A percentile compares a stretch with the other conserved stretches of the same genome.
Evolutionary conservation across 768 basidiomycete genomes (phyloP).

Genomic region (Suillus decipiens): DNA sequence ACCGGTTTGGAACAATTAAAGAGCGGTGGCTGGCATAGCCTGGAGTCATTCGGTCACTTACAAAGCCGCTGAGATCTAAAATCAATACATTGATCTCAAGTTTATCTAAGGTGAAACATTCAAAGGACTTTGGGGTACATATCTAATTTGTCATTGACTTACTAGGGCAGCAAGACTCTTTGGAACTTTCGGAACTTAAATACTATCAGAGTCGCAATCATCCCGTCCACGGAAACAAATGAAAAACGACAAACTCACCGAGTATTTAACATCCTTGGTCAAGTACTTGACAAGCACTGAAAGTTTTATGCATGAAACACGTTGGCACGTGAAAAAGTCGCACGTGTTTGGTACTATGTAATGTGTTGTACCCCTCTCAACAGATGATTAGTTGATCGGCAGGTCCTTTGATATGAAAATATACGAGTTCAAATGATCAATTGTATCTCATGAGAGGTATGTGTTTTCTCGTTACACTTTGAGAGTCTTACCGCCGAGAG

Average conservation of each 20-base stretch:
- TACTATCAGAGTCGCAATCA: neutral
- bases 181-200: slow-evolving; percentile 5
- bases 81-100: neutral
- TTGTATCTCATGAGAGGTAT: neutral
- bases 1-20: slow-evolving; percentile 4
- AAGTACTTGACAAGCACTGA: neutral
- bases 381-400: neutral
- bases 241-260: neutral
- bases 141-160: neutral
- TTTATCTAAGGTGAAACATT: slow-evolving; percentile 1
- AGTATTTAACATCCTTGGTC: neutral
- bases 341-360: neutral
- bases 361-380: neutral
- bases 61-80: slow-evolving; percentile 7
- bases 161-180: too few relatives aligned
- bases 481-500: too few relatives aligned
- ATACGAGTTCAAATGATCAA: neutral
- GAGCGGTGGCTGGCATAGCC: slow-evolving; percentile 1
- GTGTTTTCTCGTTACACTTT: neutral
- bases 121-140: neutral
- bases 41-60: neutral
- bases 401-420: neutral
- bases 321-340: neutral
- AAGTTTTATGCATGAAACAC: neutral
- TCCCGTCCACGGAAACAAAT: slow-evolving; percentile 2